These are phyloP conservation scores for Penicillium sp. DNA, from an alignment of 2,329 filamentous ascomycete genomes.

Conservation along the genomic window DNA sequence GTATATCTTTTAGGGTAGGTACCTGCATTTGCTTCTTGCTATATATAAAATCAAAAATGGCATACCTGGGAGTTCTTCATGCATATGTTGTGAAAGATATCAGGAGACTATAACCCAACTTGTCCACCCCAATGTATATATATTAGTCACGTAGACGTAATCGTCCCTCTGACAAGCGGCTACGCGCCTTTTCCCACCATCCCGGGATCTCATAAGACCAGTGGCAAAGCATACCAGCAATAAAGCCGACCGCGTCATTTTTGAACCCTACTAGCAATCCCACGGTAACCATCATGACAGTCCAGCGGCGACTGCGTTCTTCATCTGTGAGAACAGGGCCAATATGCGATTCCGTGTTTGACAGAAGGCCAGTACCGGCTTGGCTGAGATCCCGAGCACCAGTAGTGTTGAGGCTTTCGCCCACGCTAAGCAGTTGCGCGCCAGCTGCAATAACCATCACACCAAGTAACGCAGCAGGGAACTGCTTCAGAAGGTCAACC, in stretches of 20 bases:
- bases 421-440: constrained; percentile 80
- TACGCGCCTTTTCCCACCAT: constrained; percentile 24
- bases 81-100: background rate
- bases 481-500: constrained; percentile 66
- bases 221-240: constrained; percentile 77
- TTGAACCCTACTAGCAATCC: constrained; percentile 79
- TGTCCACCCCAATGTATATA: background rate
- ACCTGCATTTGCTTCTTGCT: background rate
- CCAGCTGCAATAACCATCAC: constrained; percentile 90
- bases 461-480: constrained; percentile 74
- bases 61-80: background rate
- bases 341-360: constrained; percentile 39
- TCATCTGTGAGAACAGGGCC: constrained; percentile 54
- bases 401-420: constrained; percentile 76
- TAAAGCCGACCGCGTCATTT: constrained; percentile 85
- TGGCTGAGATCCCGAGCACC: constrained; percentile 59
- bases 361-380: constrained; percentile 22
- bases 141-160: constrained; percentile 23
- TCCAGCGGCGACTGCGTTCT: constrained; percentile 74
- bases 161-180: constrained; percentile 31
- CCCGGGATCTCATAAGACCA: constrained; percentile 57
- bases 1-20: background rate
- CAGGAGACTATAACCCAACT: background rate
- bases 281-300: constrained; percentile 84
- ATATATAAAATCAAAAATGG: background rate